Evolutionary conservation across 2,329 filamentous ascomycete genomes (phyloP).

Genomic region (Phialophora tarda): DNA sequence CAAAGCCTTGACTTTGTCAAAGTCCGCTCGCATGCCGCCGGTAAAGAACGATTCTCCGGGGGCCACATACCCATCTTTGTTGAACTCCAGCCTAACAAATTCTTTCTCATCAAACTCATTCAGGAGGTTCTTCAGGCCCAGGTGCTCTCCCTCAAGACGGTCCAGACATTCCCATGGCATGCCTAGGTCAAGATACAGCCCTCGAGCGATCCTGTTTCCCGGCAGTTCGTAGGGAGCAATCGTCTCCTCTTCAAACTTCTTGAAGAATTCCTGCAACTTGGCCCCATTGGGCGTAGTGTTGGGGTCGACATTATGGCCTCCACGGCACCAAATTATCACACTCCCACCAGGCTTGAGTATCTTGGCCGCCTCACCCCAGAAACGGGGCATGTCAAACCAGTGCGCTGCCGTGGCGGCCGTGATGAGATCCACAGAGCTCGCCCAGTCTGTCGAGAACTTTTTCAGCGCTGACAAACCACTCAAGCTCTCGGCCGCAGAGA

Average conservation of each 20-base stretch:
- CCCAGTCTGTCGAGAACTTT: slow-evolving; percentile 31
- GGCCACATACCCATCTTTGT: slow-evolving; percentile 24
- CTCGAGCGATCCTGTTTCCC: slow-evolving; percentile 52
- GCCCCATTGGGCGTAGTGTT: slow-evolving; percentile 48
- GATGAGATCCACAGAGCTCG: slow-evolving; percentile 55
- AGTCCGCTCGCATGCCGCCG: slow-evolving; percentile 28
- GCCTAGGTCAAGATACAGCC: slow-evolving; percentile 51
- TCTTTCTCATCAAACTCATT: slow-evolving; percentile 26
- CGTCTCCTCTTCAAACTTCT: slow-evolving; percentile 46
- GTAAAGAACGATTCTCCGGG: slow-evolving; percentile 41
- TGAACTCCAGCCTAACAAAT: slow-evolving; percentile 30
- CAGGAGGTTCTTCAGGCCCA: slow-evolving; percentile 39
- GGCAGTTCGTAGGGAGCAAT: slow-evolving; percentile 49
- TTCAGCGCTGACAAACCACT: slow-evolving; percentile 40
- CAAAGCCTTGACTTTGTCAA: slow-evolving; percentile 40
- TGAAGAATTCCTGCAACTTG: slow-evolving; percentile 52
- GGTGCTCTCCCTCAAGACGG: background rate
- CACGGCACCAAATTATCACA: slow-evolving; percentile 58
- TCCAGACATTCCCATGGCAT: slow-evolving; percentile 56
- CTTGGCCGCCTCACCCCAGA: slow-evolving; percentile 56
- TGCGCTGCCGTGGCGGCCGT: slow-evolving; percentile 59
- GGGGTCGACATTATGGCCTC: slow-evolving; percentile 41
- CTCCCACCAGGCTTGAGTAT: slow-evolving; percentile 60
- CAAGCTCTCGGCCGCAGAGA: slow-evolving; percentile 55
- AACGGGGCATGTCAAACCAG: slow-evolving; percentile 62